Percentiles rank a stretch among this genome's conserved stretches.
Evolutionary conservation across 2,329 filamentous ascomycete genomes (phyloP).

Genomic region (Penicillium sclerotiorum): DNA sequence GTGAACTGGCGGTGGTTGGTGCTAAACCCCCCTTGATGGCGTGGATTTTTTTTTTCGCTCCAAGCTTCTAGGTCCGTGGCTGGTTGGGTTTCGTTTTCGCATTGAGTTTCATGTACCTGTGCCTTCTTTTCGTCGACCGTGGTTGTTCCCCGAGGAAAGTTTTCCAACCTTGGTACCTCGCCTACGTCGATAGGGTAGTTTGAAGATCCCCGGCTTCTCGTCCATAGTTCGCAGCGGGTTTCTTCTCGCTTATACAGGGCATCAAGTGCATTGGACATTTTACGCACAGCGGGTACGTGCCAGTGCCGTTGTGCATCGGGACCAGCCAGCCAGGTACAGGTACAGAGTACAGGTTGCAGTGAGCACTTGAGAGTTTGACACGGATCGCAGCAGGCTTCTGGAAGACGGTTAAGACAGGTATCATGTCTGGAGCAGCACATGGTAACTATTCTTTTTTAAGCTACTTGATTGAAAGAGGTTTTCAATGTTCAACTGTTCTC

Average conservation of each 20-base stretch:
- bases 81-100: neutral
- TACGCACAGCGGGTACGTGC: conserved; percentile 18
- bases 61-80: too few species aligned
- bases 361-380: conserved; percentile 4
- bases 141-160: conserved; percentile 6
- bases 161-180: too few species aligned
- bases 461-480: too few species aligned
- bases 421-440: too few species aligned
- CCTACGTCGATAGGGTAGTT: neutral
- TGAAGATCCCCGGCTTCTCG: neutral
- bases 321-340: conserved; percentile 11
- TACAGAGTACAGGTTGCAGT: conserved; percentile 15
- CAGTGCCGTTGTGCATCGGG: conserved; percentile 9
- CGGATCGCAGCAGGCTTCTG: conserved; percentile 14
- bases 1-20: conserved; percentile 3
- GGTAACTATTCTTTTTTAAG: too few species aligned
- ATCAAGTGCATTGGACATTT: conserved; percentile 11
- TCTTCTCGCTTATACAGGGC: neutral
- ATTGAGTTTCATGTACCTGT: conserved; percentile 8
- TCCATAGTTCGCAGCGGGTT: neutral
- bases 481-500: too few species aligned
- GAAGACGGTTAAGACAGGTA: neutral
- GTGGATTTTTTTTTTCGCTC: neutral
- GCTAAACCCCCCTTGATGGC: neutral
- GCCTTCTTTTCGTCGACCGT: conserved; percentile 11